Conservation (phyloP, 176 grass and related monocot species). For the Dendrocalamus sinicus region DNA sequence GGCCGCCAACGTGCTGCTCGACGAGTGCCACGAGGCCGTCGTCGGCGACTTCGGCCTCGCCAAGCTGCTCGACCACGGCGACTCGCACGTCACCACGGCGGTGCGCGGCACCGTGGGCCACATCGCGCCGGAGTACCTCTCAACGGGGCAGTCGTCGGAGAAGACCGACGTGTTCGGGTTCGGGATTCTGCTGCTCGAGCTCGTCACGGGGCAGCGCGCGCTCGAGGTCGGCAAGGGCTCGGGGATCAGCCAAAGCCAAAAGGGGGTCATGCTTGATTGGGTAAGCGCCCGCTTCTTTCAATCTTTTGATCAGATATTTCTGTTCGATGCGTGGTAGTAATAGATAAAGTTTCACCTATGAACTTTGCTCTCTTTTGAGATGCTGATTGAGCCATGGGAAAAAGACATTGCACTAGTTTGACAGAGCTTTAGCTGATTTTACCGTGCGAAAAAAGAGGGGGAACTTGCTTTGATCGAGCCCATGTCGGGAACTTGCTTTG, state of each 20-base stretch:
- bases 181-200: constrained; percentile 70
- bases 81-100: constrained; percentile 80
- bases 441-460: not conserved
- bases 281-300: constrained; percentile 36
- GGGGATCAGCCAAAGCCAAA: constrained; percentile 22
- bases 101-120: constrained; percentile 76
- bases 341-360: not conserved
- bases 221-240: constrained; percentile 63
- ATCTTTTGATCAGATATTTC: not conserved
- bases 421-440: not conserved
- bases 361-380: not conserved
- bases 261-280: constrained; percentile 72
- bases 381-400: not conserved
- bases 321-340: not conserved
- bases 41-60: constrained; percentile 84
- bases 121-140: constrained; percentile 79
- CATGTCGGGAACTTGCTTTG: not conserved
- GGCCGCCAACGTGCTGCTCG: constrained; percentile 81
- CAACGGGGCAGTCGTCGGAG: constrained; percentile 70
- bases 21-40: constrained; percentile 72
- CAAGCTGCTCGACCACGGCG: constrained; percentile 84
- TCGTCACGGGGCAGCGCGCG: constrained; percentile 69
- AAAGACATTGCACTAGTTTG: not conserved
- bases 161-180: constrained; percentile 84
- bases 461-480: not conserved